Evolutionary conservation across 768 basidiomycete species (phyloP).

Genomic region (Kwoniella europaea): DNA sequence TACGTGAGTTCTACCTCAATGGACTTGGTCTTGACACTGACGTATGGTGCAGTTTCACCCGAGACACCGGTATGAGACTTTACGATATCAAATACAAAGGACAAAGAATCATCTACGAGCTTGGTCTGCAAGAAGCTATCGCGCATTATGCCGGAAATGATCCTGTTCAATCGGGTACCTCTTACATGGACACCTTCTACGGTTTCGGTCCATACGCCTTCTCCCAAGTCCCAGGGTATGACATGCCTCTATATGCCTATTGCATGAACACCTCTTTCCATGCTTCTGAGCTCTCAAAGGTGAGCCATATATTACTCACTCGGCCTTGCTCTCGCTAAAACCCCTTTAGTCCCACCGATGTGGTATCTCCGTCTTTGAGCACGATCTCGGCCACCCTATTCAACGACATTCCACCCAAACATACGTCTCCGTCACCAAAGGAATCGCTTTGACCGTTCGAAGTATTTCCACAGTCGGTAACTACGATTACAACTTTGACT

Average conservation of each 20-base stretch:
- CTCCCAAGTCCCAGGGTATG: conserved; percentile 51
- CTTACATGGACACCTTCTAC: conserved; percentile 63
- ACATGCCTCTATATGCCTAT: conserved; percentile 51
- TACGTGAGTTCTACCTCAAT: conserved; percentile 33
- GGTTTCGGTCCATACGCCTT: conserved; percentile 53
- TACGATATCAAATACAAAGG: conserved; percentile 68
- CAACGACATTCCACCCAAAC: conserved; percentile 42
- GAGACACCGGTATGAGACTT: conserved; percentile 51
- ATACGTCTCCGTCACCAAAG: conserved; percentile 46
- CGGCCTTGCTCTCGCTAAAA: background rate
- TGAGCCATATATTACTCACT: background rate
- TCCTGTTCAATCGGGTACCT: conserved; percentile 67
- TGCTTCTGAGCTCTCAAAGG: conserved; percentile 46
- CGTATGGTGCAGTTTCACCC: conserved; percentile 57
- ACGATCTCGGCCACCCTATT: conserved; percentile 45
- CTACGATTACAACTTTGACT: conserved; percentile 63
- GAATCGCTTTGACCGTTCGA: conserved; percentile 35
- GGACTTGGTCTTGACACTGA: conserved; percentile 64
- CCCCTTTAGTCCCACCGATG: conserved; percentile 41
- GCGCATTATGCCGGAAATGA: conserved; percentile 63
- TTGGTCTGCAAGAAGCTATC: conserved; percentile 67
- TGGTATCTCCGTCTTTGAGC: conserved; percentile 51
- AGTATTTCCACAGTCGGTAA: conserved; percentile 52
- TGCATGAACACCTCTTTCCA: conserved; percentile 53
- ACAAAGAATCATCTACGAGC: conserved; percentile 69